Percentiles rank a stretch among this genome's conserved stretches.
Evolutionary conservation across 2,329 filamentous ascomycete species (phyloP).

Genomic region (Zymoseptoria pseudotritici): DNA sequence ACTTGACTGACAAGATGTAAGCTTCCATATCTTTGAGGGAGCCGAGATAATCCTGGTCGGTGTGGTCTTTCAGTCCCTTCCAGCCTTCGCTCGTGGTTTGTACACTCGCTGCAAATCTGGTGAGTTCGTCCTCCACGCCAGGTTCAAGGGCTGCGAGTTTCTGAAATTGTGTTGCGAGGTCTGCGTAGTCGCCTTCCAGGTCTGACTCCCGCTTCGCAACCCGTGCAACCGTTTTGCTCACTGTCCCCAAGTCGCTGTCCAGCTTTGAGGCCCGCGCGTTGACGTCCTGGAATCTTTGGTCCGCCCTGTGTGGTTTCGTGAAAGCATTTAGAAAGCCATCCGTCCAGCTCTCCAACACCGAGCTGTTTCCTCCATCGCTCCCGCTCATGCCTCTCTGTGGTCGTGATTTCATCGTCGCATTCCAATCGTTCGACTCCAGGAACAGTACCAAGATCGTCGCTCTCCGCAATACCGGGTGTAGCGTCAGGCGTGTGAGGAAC

Average conservation of each 20-base stretch:
- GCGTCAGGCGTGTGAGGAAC: constrained; percentile 76
- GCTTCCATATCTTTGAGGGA: constrained; percentile 92
- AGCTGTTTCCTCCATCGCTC: constrained; percentile 44
- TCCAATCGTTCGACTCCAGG: constrained; percentile 91
- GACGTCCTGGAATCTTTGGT: constrained; percentile 90
- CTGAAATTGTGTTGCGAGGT: constrained; percentile 90
- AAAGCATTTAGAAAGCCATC: constrained; percentile 97
- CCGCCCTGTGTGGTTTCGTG: constrained; percentile 89
- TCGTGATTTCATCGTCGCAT: constrained; percentile 82
- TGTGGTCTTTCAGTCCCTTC: constrained; percentile 76
- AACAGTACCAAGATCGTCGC: constrained; percentile 79
- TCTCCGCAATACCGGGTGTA: constrained; percentile 82
- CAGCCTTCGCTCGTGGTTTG: constrained; percentile 76
- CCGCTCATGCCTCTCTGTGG: constrained; percentile 52
- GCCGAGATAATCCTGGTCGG: constrained; percentile 91
- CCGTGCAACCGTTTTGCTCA: constrained; percentile 91
- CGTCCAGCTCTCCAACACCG: constrained; percentile 90
- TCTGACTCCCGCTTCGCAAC: constrained; percentile 83
- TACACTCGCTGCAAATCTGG: constrained; percentile 78
- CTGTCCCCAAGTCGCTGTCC: constrained; percentile 83
- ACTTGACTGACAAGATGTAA: constrained; percentile 80
- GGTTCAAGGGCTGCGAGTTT: constrained; percentile 86
- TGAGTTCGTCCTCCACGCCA: constrained; percentile 71
- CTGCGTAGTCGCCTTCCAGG: constrained; percentile 77
- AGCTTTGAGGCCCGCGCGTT: constrained; percentile 88